Percentiles rank a stretch among this genome's conserved stretches.
Evolutionary conservation across 2,329 filamentous ascomycete species (phyloP).

Genomic region (Colletotrichum tabaci): DNA sequence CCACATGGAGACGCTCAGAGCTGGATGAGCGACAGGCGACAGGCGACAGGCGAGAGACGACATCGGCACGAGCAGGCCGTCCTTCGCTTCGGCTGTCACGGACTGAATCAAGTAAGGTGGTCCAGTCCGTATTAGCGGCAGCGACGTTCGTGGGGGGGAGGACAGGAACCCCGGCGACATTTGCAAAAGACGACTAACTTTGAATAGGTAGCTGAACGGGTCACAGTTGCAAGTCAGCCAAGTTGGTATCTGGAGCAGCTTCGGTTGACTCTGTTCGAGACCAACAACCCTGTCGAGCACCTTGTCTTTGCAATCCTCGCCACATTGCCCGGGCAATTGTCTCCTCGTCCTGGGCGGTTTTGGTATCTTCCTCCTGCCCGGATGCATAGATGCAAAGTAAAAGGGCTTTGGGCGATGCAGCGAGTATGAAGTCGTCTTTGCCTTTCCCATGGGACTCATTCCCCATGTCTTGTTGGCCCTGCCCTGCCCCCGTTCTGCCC

Average conservation of each 20-base stretch:
- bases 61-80: not conserved
- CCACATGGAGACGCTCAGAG: slow-evolving; percentile 12
- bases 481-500: slow-evolving; percentile 9
- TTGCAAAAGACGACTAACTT: not conserved
- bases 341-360: not conserved
- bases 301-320: not conserved
- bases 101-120: not conserved
- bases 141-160: not conserved
- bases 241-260: not conserved
- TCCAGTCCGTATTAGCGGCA: not conserved
- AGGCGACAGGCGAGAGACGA: not conserved
- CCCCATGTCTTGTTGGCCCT: slow-evolving; percentile 24
- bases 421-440: slow-evolving; percentile 36
- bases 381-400: not conserved
- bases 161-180: not conserved
- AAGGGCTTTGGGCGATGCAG: not conserved
- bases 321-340: not conserved
- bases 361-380: not conserved
- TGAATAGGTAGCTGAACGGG: not conserved
- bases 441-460: slow-evolving; percentile 28
- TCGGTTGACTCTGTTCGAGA: not conserved
- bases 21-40: not conserved
- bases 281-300: not conserved
- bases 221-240: not conserved
- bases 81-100: not conserved